A percentile compares a stretch with the other conserved stretches of the same genome.
These are phyloP conservation scores for Fusarium sp. DNA, from an alignment of 2,329 filamentous ascomycete genomes.

Conservation along the genomic window DNA sequence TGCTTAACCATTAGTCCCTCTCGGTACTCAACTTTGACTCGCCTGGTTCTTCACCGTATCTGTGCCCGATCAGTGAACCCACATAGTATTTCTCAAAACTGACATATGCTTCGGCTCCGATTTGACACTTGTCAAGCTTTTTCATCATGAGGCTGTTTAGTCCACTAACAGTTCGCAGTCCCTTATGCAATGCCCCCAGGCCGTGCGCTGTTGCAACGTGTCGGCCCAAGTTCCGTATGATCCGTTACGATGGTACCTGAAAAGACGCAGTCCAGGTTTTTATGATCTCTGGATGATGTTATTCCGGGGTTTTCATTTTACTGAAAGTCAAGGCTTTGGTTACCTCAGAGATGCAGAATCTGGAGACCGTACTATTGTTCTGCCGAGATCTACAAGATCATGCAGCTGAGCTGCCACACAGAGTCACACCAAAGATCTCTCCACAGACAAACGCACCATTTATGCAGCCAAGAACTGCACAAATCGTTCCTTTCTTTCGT, in stretches of 20 bases:
- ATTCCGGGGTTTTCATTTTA: slow-evolving; percentile 3
- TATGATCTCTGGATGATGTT: slow-evolving; percentile 9
- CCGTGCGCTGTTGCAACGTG: slow-evolving; percentile 13
- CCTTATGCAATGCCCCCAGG: background rate
- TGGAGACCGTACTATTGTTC: background rate
- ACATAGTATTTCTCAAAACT: slow-evolving; percentile 15
- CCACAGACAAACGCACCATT: background rate
- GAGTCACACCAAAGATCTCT: slow-evolving; percentile 8
- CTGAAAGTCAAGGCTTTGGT: background rate
- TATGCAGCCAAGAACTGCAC: slow-evolving; percentile 26
- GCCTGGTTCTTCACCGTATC: slow-evolving; percentile 24
- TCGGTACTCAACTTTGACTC: slow-evolving; percentile 5
- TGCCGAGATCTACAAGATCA: background rate
- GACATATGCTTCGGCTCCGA: slow-evolving; percentile 13
- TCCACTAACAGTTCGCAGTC: slow-evolving; percentile 4
- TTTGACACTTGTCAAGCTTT: slow-evolving; percentile 4
- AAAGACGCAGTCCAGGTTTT: background rate
- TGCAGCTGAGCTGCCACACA: background rate
- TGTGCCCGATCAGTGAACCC: slow-evolving; percentile 7
- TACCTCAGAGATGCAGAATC: slow-evolving; percentile 3
- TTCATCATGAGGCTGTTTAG: slow-evolving; percentile 2
- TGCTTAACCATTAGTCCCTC: background rate
- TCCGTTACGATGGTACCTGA: slow-evolving; percentile 22
- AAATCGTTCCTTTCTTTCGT: background rate
- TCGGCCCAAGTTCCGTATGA: slow-evolving; percentile 21